Base-by-base conservation (phyloP, 371 early-diverging fungal genomes). In the Entomophthora muscae region DNA sequence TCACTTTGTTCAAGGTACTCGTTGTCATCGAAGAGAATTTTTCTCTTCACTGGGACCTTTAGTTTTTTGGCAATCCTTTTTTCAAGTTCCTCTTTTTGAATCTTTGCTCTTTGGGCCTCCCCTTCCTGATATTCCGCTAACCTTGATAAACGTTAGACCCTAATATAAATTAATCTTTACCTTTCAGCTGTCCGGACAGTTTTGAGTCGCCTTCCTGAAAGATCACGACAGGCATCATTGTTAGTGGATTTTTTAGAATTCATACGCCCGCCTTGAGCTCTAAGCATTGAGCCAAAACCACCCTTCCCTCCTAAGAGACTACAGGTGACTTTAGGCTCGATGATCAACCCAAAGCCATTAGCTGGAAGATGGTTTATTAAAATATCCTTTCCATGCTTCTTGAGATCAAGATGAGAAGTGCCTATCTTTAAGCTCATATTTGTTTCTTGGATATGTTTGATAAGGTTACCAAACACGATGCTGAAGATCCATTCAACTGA, bases 191-290 rank as follows among this genome's bases (percentile, higher is more conserved):
- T 93, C 65, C 90, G 92, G 17, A 92, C 83, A 1, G 90, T 87
- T 69, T 86, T 83, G 26, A 96, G 79, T 26, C 98, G 77, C 52
- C 93, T 75, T 1, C 97, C 97, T 57, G 84, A 83, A 56, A 95
- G 76, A 76, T 97, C 97, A 42, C 98, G 77, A 73, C 96, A 96
- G 5, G 87, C 84, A 67, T 97, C 98, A 63, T 80, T 88, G 73
- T 91, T 93, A 30, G 90, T 91, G 0, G 93, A 85, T 68, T 91
- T 91, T 69, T 88, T 83, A 10, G 87, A 81, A 58, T 89, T 81
- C 92, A 91, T 93, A 32, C 86, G 81, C 31, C 87, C 94, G 66
- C 96, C 96, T 70, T 93, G 93, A 0, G 94, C 90, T 69, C 96
- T 83, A 66, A 97, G 74, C 83, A 88, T 89, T 65, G 85, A 86